phyloP scores from a whole-genome alignment of 345 rosid species.

The Moricandia arvensis region DNA sequence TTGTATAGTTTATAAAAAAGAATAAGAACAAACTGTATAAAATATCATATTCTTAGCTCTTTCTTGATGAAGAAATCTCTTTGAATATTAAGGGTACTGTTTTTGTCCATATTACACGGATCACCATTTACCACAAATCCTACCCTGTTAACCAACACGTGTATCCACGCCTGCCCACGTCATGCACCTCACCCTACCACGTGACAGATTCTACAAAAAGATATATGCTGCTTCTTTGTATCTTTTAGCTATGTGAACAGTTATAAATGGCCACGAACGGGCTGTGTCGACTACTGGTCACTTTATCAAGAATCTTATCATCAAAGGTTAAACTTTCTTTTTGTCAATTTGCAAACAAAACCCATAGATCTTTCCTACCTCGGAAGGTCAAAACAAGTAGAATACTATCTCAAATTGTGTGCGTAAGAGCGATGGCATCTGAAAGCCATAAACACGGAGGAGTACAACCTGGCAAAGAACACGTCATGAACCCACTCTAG shows the following conservation, averaged over 20 bases:
- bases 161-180: constrained; percentile 2
- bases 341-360: constrained; percentile 12
- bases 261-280: constrained; percentile 19
- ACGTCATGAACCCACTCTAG: no score
- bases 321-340: neutral
- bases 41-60: no score
- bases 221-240: constrained; percentile 11
- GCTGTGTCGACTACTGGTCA: constrained; percentile 8
- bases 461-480: no score
- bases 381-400: no score
- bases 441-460: no score
- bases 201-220: neutral
- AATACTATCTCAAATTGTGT: no score
- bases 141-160: constrained; percentile 7
- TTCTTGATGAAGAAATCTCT: no score
- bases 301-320: constrained; percentile 9
- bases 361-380: neutral
- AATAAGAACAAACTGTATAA: no score
- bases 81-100: neutral
- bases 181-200: neutral
- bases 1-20: no score
- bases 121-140: no score
- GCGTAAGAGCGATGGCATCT: no score
- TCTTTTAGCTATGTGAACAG: neutral
- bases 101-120: constrained; percentile 10